Percentiles rank a stretch among this genome's conserved stretches.
Evolutionary conservation across 768 basidiomycete species (phyloP).

Genomic region (Epithele typhae): DNA sequence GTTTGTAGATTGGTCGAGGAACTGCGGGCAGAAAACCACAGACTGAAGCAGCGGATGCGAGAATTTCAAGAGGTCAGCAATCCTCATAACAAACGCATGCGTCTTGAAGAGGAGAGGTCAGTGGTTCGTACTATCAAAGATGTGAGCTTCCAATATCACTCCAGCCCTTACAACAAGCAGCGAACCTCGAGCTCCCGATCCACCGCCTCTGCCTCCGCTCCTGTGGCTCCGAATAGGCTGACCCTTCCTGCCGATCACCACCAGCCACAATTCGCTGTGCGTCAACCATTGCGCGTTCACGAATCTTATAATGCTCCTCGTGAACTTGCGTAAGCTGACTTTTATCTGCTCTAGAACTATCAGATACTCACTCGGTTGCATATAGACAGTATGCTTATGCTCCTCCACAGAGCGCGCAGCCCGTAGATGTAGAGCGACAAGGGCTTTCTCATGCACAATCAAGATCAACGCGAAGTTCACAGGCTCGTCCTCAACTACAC

Average conservation of each 20-base stretch:
- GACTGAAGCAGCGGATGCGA: slow-evolving; percentile 29
- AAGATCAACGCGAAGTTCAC: slow-evolving; percentile 34
- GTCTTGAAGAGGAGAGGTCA: slow-evolving; percentile 41
- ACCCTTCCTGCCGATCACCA: slow-evolving; percentile 64
- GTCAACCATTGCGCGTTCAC: slow-evolving; percentile 6
- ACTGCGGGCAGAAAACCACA: slow-evolving; percentile 45
- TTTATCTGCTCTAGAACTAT: too few species aligned
- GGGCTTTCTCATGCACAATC: slow-evolving; percentile 40
- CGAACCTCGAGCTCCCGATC: slow-evolving; percentile 59
- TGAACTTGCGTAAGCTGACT: slow-evolving; percentile 5
- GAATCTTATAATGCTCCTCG: slow-evolving; percentile 4
- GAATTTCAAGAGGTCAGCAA: not conserved
- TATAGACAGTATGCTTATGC: slow-evolving; percentile 66
- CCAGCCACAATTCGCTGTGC: slow-evolving; percentile 37
- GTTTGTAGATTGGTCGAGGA: slow-evolving; percentile 43
- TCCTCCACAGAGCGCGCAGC: slow-evolving; percentile 41
- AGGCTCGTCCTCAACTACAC: too few species aligned
- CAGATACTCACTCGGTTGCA: too few species aligned
- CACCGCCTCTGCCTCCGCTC: slow-evolving; percentile 43
- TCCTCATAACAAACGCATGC: slow-evolving; percentile 61
- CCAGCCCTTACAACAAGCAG: slow-evolving; percentile 9
- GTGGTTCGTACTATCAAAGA: too few species aligned
- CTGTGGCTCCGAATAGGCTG: slow-evolving; percentile 58
- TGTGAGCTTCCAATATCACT: too few species aligned
- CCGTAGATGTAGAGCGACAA: slow-evolving; percentile 26